Evolutionary conservation across 805 yeast genomes (phyloP).

Genomic region (Ogataea glucozyma): DNA sequence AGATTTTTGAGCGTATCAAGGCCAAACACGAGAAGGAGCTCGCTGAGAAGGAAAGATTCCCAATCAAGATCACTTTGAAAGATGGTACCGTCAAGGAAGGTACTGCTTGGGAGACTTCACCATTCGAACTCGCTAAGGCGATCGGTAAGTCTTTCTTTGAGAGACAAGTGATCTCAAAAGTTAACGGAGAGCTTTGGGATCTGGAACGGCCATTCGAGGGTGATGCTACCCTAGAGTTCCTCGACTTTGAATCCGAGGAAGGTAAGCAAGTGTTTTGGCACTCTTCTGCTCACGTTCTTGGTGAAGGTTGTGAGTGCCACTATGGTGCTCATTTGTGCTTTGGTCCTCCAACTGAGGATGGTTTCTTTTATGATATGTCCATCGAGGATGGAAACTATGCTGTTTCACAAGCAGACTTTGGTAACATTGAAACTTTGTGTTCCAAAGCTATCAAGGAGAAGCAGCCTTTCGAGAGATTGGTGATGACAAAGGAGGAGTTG

Average conservation of each 20-base stretch:
- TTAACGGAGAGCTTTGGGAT: slow-evolving; percentile 92
- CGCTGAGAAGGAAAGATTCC: slow-evolving; percentile 55
- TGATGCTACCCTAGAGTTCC: slow-evolving; percentile 68
- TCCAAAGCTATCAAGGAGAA: slow-evolving; percentile 91
- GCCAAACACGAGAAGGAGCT: slow-evolving; percentile 72
- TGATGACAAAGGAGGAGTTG: slow-evolving; percentile 86
- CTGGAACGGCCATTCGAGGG: slow-evolving; percentile 88
- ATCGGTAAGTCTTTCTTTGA: slow-evolving; percentile 89
- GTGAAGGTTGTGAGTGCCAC: slow-evolving; percentile 97
- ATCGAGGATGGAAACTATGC: slow-evolving; percentile 72
- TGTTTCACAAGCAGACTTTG: slow-evolving; percentile 81
- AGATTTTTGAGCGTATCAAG: slow-evolving; percentile 77
- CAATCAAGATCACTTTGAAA: slow-evolving; percentile 78
- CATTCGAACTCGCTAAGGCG: slow-evolving; percentile 77
- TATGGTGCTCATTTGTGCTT: slow-evolving; percentile 88
- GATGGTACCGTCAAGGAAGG: slow-evolving; percentile 84
- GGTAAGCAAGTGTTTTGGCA: slow-evolving; percentile 98
- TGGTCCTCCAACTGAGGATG: slow-evolving; percentile 98
- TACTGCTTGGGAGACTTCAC: slow-evolving; percentile 85
- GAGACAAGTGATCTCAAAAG: slow-evolving; percentile 87
- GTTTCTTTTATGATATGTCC: slow-evolving; percentile 96
- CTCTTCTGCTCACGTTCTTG: slow-evolving; percentile 96
- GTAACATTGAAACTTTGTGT: slow-evolving; percentile 79
- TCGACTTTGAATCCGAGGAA: slow-evolving; percentile 91
- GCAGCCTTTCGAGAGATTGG: slow-evolving; percentile 92